These are phyloP conservation scores for Ganoderma lucidum DNA, from an alignment of 1,284 basidiomycete species.

Conservation along the genomic window DNA sequence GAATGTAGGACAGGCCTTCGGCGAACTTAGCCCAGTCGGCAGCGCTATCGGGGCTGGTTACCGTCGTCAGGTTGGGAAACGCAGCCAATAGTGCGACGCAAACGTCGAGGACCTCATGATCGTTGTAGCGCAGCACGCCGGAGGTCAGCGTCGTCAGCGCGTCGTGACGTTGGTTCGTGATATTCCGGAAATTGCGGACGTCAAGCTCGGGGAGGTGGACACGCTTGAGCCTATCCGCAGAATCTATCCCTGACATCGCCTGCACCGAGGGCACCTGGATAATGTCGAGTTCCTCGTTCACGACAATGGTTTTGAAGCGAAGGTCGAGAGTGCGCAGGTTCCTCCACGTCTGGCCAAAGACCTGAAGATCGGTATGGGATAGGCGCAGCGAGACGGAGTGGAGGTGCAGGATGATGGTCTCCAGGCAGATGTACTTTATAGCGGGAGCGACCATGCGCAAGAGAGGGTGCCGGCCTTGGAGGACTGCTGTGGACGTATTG, in stretches of 20 bases:
- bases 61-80: not conserved
- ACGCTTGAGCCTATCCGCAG: no score
- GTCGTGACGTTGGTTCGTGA: not conserved
- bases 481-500: not conserved
- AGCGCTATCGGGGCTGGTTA: not conserved
- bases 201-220: not conserved
- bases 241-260: no score
- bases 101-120: not conserved
- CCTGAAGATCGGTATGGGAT: not conserved
- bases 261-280: not conserved
- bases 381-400: not conserved
- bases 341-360: not conserved
- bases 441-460: not conserved
- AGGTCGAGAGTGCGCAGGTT: not conserved
- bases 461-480: not conserved
- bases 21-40: slow-evolving; percentile 48
- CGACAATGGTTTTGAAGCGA: not conserved
- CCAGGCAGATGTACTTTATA: not conserved
- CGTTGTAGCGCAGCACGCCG: not conserved
- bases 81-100: not conserved
- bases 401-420: not conserved
- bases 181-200: not conserved
- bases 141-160: not conserved
- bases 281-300: not conserved
- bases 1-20: no score